phyloP scores from a whole-genome alignment of 352 stramenopile species.

The Phytophthora aleatoria region DNA sequence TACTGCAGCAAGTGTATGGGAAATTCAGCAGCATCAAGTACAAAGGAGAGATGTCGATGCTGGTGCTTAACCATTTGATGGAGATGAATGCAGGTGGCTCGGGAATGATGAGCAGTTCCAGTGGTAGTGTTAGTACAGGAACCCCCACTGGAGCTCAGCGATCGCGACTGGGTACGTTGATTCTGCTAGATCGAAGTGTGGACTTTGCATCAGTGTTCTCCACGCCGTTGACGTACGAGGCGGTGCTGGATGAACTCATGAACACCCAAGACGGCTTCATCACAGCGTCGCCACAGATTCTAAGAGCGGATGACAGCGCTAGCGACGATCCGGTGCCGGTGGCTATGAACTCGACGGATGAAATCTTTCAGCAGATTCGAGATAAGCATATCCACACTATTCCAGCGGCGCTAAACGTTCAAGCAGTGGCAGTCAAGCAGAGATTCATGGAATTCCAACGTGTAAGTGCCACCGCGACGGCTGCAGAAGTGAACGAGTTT shows the following conservation, averaged over 20 bases:
- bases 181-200: constrained; percentile 73
- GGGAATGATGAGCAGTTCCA: constrained; percentile 15
- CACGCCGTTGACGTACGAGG: constrained; percentile 75
- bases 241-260: constrained; percentile 68
- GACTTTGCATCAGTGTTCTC: constrained; percentile 74
- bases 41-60: constrained; percentile 76
- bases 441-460: constrained; percentile 62
- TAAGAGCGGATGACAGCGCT: constrained; percentile 42
- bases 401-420: constrained; percentile 47
- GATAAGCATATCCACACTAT: constrained; percentile 66
- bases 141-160: not conserved
- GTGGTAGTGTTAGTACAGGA: constrained; percentile 1
- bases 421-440: constrained; percentile 57
- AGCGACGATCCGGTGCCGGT: constrained; percentile 38
- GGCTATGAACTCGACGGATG: constrained; percentile 64
- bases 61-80: constrained; percentile 71
- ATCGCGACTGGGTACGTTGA: constrained; percentile 56
- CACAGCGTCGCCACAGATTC: constrained; percentile 39
- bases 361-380: constrained; percentile 63
- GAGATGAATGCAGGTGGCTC: constrained; percentile 40
- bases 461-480: constrained; percentile 44
- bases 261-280: constrained; percentile 67
- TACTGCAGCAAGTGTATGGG: constrained; percentile 64
- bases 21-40: constrained; percentile 75
- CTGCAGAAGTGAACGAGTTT: constrained; percentile 73